phyloP scores from a whole-genome alignment of 768 basidiomycete species.

The Macrocybe gigantea region DNA sequence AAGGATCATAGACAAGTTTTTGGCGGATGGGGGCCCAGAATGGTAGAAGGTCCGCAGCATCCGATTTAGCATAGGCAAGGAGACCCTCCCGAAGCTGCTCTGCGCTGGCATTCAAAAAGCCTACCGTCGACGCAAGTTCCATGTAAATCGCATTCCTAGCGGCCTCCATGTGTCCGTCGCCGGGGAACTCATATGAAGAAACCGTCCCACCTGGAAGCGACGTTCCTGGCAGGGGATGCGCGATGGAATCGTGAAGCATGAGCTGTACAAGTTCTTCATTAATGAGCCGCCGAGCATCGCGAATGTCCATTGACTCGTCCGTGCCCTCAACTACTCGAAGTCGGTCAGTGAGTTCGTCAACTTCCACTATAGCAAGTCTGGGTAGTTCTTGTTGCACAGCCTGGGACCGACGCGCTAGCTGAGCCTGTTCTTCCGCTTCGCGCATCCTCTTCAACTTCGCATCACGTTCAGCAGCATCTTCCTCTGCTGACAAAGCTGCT shows the following conservation, averaged over 20 bases:
- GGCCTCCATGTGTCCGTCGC: slow-evolving; percentile 63
- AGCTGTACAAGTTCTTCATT: slow-evolving; percentile 74
- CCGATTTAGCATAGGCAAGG: slow-evolving; percentile 53
- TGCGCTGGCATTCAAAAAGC: slow-evolving; percentile 78
- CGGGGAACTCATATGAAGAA: slow-evolving; percentile 69
- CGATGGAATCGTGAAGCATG: slow-evolving; percentile 83
- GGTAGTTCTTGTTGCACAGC: slow-evolving; percentile 81
- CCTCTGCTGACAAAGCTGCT: slow-evolving; percentile 39
- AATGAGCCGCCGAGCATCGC: slow-evolving; percentile 56
- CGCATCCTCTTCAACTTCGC: slow-evolving; percentile 55
- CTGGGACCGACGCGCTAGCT: slow-evolving; percentile 76
- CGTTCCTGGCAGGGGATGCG: slow-evolving; percentile 86
- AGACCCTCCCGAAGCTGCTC: slow-evolving; percentile 78
- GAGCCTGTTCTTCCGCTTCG: slow-evolving; percentile 75
- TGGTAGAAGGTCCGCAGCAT: slow-evolving; percentile 48
- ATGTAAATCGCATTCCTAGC: slow-evolving; percentile 71
- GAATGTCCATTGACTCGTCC: slow-evolving; percentile 32
- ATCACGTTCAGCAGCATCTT: slow-evolving; percentile 93
- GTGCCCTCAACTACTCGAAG: slow-evolving; percentile 41
- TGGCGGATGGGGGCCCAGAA: slow-evolving; percentile 73
- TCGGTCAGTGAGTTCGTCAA: slow-evolving; percentile 53
- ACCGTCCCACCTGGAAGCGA: slow-evolving; percentile 63
- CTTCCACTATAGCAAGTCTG: slow-evolving; percentile 79
- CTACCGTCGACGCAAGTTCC: slow-evolving; percentile 76
- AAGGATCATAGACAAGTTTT: slow-evolving; percentile 57